Conservation (phyloP, 305 asterid species). For the Fraxinus latifolia region DNA sequence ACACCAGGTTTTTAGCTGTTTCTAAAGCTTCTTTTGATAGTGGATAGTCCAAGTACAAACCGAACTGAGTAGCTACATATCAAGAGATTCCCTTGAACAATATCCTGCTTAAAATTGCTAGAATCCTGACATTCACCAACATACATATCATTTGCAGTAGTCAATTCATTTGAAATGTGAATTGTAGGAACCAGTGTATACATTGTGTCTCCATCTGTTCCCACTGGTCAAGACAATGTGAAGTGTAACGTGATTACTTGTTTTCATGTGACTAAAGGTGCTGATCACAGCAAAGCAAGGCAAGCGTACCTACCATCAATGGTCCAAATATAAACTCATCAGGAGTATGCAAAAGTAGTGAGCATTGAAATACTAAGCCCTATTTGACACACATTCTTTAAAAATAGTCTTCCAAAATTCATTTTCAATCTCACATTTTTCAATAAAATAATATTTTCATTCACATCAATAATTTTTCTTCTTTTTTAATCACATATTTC, state of each 20-base stretch:
- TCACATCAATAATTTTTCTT: too few relatives aligned
- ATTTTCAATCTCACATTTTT: too few relatives aligned
- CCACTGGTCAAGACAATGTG: conserved; percentile 54
- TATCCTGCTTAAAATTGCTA: conserved; percentile 47
- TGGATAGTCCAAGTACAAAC: conserved; percentile 89
- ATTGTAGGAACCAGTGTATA: conserved; percentile 69
- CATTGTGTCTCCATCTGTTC: conserved; percentile 54
- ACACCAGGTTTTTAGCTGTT: conserved; percentile 81
- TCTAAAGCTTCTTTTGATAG: conserved; percentile 76
- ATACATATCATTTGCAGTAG: conserved; percentile 57
- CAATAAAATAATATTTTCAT: too few relatives aligned
- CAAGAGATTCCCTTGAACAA: conserved; percentile 73
- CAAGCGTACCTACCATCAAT: neutral
- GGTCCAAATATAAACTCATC: neutral
- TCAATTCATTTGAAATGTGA: conserved; percentile 59
- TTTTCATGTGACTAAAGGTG: neutral
- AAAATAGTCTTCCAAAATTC: too few relatives aligned
- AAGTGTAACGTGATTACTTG: neutral
- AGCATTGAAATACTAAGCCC: neutral
- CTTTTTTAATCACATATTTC: too few relatives aligned
- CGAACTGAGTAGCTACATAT: conserved; percentile 95
- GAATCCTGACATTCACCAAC: conserved; percentile 90
- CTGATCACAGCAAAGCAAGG: neutral
- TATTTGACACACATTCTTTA: too few relatives aligned
- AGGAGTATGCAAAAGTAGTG: neutral